Evolutionary conservation across 441 rosid genomes (phyloP).

Genomic region (Erysimum cheiri): DNA sequence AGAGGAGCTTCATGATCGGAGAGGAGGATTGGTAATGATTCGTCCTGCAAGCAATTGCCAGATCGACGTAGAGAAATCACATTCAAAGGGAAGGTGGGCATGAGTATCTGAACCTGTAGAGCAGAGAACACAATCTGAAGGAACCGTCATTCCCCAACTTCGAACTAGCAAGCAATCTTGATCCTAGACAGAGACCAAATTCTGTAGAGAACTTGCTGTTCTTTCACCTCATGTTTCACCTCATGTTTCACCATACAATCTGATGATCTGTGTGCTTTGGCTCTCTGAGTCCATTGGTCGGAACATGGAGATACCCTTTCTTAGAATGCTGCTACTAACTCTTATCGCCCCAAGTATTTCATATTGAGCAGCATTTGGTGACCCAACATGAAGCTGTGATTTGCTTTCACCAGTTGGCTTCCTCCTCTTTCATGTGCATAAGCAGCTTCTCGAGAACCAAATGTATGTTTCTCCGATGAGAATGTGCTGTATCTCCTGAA

Average conservation of each 20-base stretch:
- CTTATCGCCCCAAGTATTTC: not conserved
- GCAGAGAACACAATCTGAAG: no score
- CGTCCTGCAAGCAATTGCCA: no score
- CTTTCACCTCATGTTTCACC: not conserved
- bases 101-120: no score
- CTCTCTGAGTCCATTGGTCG: conserved; percentile 8
- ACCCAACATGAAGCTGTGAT: not conserved
- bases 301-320: conserved; percentile 8
- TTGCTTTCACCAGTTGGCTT: conserved; percentile 25
- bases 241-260: conserved; percentile 8
- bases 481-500: conserved; percentile 54
- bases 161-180: conserved; percentile 1
- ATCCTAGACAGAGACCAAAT: conserved; percentile 4
- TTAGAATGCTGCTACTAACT: conserved; percentile 9
- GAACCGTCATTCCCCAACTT: no score
- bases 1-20: no score
- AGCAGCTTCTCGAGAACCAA: conserved; percentile 47
- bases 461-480: conserved; percentile 38
- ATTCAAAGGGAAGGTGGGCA: no score
- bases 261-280: conserved; percentile 26
- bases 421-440: conserved; percentile 53
- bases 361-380: not conserved
- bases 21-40: no score
- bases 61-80: no score
- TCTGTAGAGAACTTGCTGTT: conserved; percentile 4